A percentile compares a stretch with the other conserved stretches of the same genome.
Conservation (phyloP, 108 stramenopile species). For the Fragilaria crotonensis region DNA sequence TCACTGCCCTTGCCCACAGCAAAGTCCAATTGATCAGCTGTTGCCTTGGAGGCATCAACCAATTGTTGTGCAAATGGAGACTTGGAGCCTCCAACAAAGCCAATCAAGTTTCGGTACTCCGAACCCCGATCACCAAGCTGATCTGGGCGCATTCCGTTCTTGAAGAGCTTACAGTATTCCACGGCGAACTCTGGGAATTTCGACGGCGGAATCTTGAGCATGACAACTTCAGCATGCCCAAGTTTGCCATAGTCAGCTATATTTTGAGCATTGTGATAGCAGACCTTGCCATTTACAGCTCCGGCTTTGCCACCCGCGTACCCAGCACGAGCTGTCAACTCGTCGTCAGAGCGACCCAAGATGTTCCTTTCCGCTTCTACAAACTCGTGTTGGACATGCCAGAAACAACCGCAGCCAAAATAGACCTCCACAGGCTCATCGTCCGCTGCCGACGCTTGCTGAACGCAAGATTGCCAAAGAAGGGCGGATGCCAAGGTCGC, state of each 20-base stretch:
- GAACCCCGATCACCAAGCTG: constrained; percentile 52
- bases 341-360: constrained; percentile 43
- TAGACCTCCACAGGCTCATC: constrained; percentile 34
- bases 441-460: no score
- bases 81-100: constrained; percentile 56
- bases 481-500: no score
- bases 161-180: constrained; percentile 76
- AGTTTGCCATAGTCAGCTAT: constrained; percentile 82
- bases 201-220: constrained; percentile 55
- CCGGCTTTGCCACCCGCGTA: constrained; percentile 76
- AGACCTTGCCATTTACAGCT: constrained; percentile 52
- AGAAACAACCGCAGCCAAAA: constrained; percentile 71
- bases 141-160: constrained; percentile 6
- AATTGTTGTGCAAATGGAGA: constrained; percentile 38
- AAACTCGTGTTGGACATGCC: constrained; percentile 88
- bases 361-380: constrained; percentile 69
- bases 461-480: no score
- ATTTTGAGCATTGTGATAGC: constrained; percentile 79
- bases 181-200: constrained; percentile 66
- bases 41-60: constrained; percentile 39
- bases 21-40: constrained; percentile 43
- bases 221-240: constrained; percentile 87
- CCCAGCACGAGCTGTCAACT: constrained; percentile 71
- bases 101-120: constrained; percentile 73
- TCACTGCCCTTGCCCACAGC: constrained; percentile 67